Conservation (phyloP, 2,329 filamentous ascomycete genomes). For the Phaeosphaeria sp. region DNA sequence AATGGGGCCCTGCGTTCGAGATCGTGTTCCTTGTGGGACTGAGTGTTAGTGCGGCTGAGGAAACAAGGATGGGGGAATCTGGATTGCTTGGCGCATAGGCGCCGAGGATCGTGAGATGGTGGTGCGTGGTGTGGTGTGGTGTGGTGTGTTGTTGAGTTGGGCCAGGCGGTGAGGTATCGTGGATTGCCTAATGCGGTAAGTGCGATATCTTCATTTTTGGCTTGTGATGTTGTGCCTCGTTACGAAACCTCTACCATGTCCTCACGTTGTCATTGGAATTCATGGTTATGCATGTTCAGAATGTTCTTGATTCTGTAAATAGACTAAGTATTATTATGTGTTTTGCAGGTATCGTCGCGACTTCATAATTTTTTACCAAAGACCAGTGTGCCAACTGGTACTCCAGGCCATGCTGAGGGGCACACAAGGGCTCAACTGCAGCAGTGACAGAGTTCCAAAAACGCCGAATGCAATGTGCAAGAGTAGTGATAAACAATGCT, state of each 20-base stretch:
- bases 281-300: not conserved
- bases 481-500: conserved; percentile 11
- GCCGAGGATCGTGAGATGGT: conserved; percentile 4
- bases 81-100: not conserved
- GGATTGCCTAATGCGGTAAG: not conserved
- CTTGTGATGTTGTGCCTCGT: not conserved
- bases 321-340: conserved; percentile 11
- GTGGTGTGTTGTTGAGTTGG: not conserved
- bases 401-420: not conserved
- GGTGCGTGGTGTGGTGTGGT: not conserved
- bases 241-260: not conserved
- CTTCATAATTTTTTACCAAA: not conserved
- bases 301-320: conserved; percentile 3
- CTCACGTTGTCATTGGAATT: too few relatives aligned
- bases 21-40: not conserved
- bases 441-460: not conserved
- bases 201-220: not conserved
- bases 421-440: not conserved
- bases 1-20: not conserved
- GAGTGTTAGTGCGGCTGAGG: not conserved
- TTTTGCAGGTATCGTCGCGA: not conserved
- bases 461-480: not conserved
- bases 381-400: not conserved
- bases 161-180: not conserved
- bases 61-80: not conserved